phyloP scores from a whole-genome alignment of 208 protist species.

The Vickermania ingenoplastis region DNA sequence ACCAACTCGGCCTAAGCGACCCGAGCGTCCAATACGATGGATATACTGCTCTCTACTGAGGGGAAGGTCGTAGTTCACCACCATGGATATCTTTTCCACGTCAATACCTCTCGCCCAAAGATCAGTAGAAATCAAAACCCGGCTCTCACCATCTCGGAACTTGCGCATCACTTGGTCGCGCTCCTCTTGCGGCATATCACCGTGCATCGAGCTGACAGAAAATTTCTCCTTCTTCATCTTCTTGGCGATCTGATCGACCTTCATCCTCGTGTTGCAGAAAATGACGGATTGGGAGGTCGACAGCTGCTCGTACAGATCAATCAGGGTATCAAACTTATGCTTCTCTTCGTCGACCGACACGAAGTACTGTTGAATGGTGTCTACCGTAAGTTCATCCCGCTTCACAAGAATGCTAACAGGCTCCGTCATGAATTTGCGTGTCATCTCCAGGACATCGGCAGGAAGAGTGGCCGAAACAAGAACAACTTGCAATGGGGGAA shows the following conservation, averaged over 20 bases:
- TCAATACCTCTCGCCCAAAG: slow-evolving; percentile 94
- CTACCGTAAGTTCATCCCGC: slow-evolving; percentile 98
- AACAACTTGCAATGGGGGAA: slow-evolving; percentile 88
- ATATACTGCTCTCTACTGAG: slow-evolving; percentile 90
- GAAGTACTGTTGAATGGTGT: slow-evolving; percentile 98
- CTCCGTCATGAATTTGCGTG: slow-evolving; percentile 97
- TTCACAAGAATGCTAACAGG: slow-evolving; percentile 98
- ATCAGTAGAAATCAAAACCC: slow-evolving; percentile 99
- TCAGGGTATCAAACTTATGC: slow-evolving; percentile 99
- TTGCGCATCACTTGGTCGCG: slow-evolving; percentile 96
- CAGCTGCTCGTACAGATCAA: slow-evolving; percentile 98
- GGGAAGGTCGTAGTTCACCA: slow-evolving; percentile 98
- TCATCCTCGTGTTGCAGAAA: slow-evolving; percentile 98
- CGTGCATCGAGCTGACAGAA: slow-evolving; percentile 94
- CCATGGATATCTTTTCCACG: slow-evolving; percentile 96
- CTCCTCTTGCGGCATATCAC: slow-evolving; percentile 97
- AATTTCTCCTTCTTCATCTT: slow-evolving; percentile 95
- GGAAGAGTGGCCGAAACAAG: slow-evolving; percentile 87
- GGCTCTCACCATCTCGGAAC: slow-evolving; percentile 93
- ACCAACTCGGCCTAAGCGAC: slow-evolving; percentile 97
- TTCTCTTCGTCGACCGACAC: slow-evolving; percentile 96
- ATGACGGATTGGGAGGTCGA: slow-evolving; percentile 98
- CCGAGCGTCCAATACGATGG: slow-evolving; percentile 94
- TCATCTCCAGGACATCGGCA: slow-evolving; percentile 92
- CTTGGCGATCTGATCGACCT: slow-evolving; percentile 98